phyloP scores from a whole-genome alignment of 371 early-diverging fungal genomes.

The Mortierella sp. region DNA sequence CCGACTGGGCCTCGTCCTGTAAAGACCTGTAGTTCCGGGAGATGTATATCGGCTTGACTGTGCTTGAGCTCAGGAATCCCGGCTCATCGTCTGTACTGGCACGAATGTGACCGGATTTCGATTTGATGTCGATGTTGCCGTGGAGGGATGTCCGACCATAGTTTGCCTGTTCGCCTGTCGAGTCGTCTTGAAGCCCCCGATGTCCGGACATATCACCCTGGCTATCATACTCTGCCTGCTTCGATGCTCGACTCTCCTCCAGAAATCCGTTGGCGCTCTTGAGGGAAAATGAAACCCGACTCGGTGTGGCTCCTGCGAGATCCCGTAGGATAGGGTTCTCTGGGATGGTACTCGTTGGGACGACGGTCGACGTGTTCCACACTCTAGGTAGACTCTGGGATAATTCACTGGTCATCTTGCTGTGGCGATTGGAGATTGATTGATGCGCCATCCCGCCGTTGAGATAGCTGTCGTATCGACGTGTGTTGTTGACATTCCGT shows the following conservation, averaged over 20 bases:
- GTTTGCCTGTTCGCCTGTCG: slow-evolving; percentile 25
- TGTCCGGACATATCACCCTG: slow-evolving; percentile 20
- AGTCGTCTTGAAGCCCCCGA: slow-evolving; percentile 22
- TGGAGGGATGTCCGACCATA: slow-evolving; percentile 41
- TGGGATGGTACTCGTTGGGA: slow-evolving; percentile 25
- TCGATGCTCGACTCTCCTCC: slow-evolving; percentile 48
- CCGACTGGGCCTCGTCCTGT: slow-evolving; percentile 44
- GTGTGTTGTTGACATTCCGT: slow-evolving; percentile 2
- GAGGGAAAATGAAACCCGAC: slow-evolving; percentile 50
- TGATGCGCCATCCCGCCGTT: slow-evolving; percentile 31
- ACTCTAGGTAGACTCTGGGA: slow-evolving; percentile 52
- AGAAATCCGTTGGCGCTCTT: slow-evolving; percentile 50
- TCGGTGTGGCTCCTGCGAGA: slow-evolving; percentile 13
- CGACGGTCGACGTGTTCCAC: slow-evolving; percentile 28
- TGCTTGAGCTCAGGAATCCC: slow-evolving; percentile 69
- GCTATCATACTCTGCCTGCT: slow-evolving; percentile 32
- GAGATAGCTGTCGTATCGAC: slow-evolving; percentile 41
- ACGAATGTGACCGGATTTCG: slow-evolving; percentile 34
- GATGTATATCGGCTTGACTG: slow-evolving; percentile 74
- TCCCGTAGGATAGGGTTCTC: slow-evolving; percentile 40
- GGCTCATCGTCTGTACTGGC: slow-evolving; percentile 70
- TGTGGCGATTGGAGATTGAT: slow-evolving; percentile 28
- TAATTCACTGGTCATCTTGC: slow-evolving; percentile 34
- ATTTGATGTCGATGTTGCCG: slow-evolving; percentile 36
- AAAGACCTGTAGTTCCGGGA: slow-evolving; percentile 33